Conservation (phyloP, 2,329 filamentous ascomycete species). For the Triangularia verruculosa region DNA sequence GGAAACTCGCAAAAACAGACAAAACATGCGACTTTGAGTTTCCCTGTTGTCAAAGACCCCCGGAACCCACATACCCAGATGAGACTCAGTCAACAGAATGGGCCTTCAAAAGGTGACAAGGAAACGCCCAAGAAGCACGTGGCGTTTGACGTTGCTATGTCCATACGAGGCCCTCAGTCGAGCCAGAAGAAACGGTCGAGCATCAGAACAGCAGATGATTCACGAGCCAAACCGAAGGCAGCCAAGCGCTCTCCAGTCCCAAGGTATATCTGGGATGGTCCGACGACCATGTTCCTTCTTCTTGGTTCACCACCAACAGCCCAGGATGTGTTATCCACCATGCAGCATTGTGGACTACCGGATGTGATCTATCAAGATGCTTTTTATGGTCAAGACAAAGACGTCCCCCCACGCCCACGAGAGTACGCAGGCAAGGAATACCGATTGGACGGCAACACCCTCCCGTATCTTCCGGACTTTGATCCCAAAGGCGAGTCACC, state of each 20-base stretch:
- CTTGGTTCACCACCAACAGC: slow-evolving; percentile 34
- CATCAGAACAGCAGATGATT: not conserved
- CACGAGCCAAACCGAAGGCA: not conserved
- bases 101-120: slow-evolving; percentile 49
- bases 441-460: slow-evolving; percentile 67
- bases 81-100: slow-evolving; percentile 64
- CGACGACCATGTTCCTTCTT: slow-evolving; percentile 33
- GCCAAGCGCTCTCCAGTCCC: not conserved
- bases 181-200: not conserved
- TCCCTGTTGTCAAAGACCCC: slow-evolving; percentile 75
- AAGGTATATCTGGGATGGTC: slow-evolving; percentile 22
- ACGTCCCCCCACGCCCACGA: slow-evolving; percentile 71
- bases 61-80: slow-evolving; percentile 60
- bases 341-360: slow-evolving; percentile 57
- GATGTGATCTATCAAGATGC: slow-evolving; percentile 78
- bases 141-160: slow-evolving; percentile 32
- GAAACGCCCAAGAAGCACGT: slow-evolving; percentile 35
- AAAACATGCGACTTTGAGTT: slow-evolving; percentile 52
- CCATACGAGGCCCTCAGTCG: slow-evolving; percentile 10
- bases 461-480: slow-evolving; percentile 80
- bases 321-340: slow-evolving; percentile 51
- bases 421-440: slow-evolving; percentile 91
- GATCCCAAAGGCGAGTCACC: slow-evolving; percentile 58
- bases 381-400: slow-evolving; percentile 78
- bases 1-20: slow-evolving; percentile 28